These are phyloP conservation scores for Oryza officinalis DNA, from an alignment of 176 grass and related monocot species.

Conservation along the genomic window DNA sequence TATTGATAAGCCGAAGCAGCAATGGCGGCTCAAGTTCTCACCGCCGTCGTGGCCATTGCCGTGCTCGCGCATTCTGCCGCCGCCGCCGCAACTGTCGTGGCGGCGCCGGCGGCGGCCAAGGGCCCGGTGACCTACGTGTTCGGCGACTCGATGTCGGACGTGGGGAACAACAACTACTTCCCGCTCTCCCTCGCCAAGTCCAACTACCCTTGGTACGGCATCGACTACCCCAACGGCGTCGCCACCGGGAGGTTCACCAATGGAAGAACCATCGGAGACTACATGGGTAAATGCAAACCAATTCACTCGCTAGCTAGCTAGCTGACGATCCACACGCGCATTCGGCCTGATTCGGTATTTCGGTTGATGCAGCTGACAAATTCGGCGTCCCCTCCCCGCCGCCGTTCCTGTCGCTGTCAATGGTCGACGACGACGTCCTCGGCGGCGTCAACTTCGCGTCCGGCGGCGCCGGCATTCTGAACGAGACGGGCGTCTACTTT, in stretches of 20 bases:
- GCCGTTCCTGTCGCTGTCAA: conserved; percentile 72
- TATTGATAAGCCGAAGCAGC: not conserved
- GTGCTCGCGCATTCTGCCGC: not conserved
- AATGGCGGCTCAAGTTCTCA: conserved; percentile 56
- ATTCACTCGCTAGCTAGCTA: not conserved
- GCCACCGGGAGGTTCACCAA: conserved; percentile 93
- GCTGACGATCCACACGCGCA: not conserved
- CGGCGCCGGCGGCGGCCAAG: too few species aligned
- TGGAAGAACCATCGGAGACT: conserved; percentile 86
- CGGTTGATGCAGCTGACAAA: conserved; percentile 60
- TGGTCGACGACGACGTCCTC: conserved; percentile 57
- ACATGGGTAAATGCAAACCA: conserved; percentile 61
- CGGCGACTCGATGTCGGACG: conserved; percentile 94
- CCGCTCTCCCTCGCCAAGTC: conserved; percentile 75
- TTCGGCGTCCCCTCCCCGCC: conserved; percentile 64
- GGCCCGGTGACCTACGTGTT: conserved; percentile 72
- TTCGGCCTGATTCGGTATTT: not conserved
- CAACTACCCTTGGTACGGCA: conserved; percentile 94
- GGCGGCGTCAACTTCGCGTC: conserved; percentile 84
- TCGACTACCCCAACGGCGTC: conserved; percentile 64
- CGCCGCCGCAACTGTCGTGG: not conserved
- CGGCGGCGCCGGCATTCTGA: conserved; percentile 88
- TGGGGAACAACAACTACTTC: conserved; percentile 93
- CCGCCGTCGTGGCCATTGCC: conserved; percentile 14
- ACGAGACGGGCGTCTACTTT: conserved; percentile 93